phyloP scores from a whole-genome alignment of 306 rosid species.

The Arachis stenosperma region DNA sequence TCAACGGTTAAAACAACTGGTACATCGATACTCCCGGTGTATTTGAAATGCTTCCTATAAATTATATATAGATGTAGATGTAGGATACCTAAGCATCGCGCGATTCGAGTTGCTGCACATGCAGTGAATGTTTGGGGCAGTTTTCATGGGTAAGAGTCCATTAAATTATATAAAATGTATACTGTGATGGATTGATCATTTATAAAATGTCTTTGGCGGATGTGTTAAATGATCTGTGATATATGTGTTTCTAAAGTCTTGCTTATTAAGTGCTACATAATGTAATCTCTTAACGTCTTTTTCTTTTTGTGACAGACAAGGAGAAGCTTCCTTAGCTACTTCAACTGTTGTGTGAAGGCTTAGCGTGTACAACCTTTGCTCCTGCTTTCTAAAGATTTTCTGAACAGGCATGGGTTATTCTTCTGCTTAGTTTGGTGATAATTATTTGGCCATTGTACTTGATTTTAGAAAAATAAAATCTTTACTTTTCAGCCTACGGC shows the following conservation, averaged over 20 bases:
- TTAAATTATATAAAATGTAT: conserved; percentile 7
- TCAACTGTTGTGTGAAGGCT: conserved; percentile 89
- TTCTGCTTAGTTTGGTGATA: conserved; percentile 27
- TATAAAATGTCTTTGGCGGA: conserved; percentile 2
- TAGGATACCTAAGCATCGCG: conserved; percentile 39
- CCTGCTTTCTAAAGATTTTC: conserved; percentile 32
- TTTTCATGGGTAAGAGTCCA: conserved; percentile 24
- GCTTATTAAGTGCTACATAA: not conserved
- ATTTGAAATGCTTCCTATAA: no score
- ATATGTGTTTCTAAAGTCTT: conserved; percentile 17
- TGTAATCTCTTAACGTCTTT: not conserved
- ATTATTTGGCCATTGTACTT: conserved; percentile 9
- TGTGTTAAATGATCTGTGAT: conserved; percentile 9
- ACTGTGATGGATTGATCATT: not conserved
- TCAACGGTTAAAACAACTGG: no score
- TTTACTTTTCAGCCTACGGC: not conserved
- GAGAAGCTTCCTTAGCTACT: conserved; percentile 83
- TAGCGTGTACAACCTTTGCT: conserved; percentile 23
- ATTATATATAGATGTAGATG: not conserved
- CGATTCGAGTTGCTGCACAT: conserved; percentile 53
- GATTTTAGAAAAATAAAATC: not conserved
- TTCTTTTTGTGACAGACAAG: conserved; percentile 51
- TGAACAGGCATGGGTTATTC: conserved; percentile 19
- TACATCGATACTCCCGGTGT: no score
- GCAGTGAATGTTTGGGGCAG: conserved; percentile 41